phyloP scores from a whole-genome alignment of 306 rosid species.

The Lotus japonicus region DNA sequence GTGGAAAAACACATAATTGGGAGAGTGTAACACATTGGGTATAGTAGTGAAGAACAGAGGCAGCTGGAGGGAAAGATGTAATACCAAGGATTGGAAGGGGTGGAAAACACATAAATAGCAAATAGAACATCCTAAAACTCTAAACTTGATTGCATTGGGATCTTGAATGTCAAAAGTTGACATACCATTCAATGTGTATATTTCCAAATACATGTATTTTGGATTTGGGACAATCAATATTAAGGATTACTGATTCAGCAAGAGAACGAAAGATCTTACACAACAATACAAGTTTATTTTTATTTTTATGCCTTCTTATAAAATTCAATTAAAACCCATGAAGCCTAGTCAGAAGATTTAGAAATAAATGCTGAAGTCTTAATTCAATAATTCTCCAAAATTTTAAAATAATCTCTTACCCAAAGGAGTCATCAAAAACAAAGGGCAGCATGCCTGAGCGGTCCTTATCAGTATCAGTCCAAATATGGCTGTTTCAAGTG shows the following conservation, averaged over 20 bases:
- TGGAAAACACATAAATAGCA: no score
- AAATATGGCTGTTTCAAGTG: slow-evolving; percentile 64
- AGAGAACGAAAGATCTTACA: neutral
- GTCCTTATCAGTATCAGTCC: slow-evolving; percentile 88
- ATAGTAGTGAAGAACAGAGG: no score
- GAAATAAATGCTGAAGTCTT: neutral
- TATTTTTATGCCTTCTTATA: neutral
- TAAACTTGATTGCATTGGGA: neutral
- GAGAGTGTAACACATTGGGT: no score
- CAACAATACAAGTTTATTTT: neutral
- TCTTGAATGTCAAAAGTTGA: neutral
- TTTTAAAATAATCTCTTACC: slow-evolving; percentile 43
- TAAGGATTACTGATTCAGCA: neutral
- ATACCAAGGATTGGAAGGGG: no score
- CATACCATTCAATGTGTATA: slow-evolving; percentile 4
- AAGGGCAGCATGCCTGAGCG: slow-evolving; percentile 97
- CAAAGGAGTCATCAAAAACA: slow-evolving; percentile 87
- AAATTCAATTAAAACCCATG: neutral
- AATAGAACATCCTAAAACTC: neutral
- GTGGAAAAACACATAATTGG: no score
- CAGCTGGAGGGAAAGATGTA: no score
- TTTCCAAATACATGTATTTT: neutral
- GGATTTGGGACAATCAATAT: neutral
- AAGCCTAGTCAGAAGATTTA: slow-evolving; percentile 3
- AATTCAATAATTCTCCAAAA: neutral